Evolutionary conservation across 257 asterid genomes (phyloP), one percentile per base, ranked within the genome.

Genomic region (Oldenlandia corymbosa): DNA sequence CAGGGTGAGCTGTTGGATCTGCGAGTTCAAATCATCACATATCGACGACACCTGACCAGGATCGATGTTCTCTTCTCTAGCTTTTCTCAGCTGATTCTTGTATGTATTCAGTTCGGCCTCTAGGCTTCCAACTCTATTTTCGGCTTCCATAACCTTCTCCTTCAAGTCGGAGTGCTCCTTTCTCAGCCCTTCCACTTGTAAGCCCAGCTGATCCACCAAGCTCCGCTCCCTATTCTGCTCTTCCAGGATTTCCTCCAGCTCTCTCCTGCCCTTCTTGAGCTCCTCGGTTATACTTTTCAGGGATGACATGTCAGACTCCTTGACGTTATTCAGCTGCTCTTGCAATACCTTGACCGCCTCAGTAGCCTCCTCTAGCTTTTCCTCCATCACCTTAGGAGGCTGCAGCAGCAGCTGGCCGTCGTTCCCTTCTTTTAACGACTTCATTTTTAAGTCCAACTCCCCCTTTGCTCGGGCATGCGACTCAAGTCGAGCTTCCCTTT

Each of bases 351-450:
- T 67, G 56, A 84, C 71, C 0, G 82, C 84, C 61, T 81, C 81
- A 7, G 65, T 72, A 2, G 94, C 83, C 75, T 63, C 85, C 43
- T 84, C 88, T 0, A 84, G 89, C 75, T 80, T 83, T 68, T 76
- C 83, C 57, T 79, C 78, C 7, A 83, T 80, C 36, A 60, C 57
- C 42, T 83, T 83, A 7, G 28, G 37, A 5, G 51, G 39, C 16
- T 61, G 67, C 17, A 79, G 6, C 4, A 34, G 39, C 6, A 34
- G 39, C 9, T 4, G 71, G 59, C 64, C 76, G 9, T 70, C 74
- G 11, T 61, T 63, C 61, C 76, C 86, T 21, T 79, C 84, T 30
- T 66, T 78, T 71, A 86, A 64, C 46, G 68, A 24, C 68, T 62
- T 51, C 63, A 81, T 72, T 59, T 80, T 78, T 36, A 60, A 73